phyloP scores from a whole-genome alignment of 2,329 filamentous ascomycete genomes.

The Metarhizium album region DNA sequence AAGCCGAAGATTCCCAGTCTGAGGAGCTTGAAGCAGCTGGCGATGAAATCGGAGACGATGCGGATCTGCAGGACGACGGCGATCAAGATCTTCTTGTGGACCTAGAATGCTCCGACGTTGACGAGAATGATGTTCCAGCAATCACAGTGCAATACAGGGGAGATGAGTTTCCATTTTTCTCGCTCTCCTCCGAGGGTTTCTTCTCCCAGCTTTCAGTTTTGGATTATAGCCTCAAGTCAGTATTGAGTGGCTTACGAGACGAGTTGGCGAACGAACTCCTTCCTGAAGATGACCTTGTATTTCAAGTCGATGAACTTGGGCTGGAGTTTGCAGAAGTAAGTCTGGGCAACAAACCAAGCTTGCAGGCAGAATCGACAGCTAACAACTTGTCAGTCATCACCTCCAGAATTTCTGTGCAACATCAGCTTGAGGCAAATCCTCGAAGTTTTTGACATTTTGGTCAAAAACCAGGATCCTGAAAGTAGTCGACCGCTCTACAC shows the following conservation, averaged over 20 bases:
- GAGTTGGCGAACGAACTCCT: slow-evolving; percentile 36
- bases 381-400: slow-evolving; percentile 20
- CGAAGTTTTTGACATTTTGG: slow-evolving; percentile 30
- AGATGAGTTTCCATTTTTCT: slow-evolving; percentile 32
- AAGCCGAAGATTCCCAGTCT: background rate
- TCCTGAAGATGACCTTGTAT: slow-evolving; percentile 36
- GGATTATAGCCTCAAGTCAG: slow-evolving; percentile 31
- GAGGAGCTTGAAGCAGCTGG: background rate
- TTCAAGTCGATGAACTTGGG: slow-evolving; percentile 40
- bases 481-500: slow-evolving; percentile 28
- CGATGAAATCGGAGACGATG: slow-evolving; percentile 1
- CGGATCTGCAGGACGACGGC: background rate
- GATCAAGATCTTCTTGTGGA: background rate
- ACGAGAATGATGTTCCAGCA: slow-evolving; percentile 18
- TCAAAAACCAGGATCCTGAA: slow-evolving; percentile 33
- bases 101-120: slow-evolving; percentile 4
- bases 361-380: background rate
- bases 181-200: slow-evolving; percentile 27
- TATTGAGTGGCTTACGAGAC: slow-evolving; percentile 33
- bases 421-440: slow-evolving; percentile 31
- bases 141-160: slow-evolving; percentile 34
- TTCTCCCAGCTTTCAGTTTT: slow-evolving; percentile 32
- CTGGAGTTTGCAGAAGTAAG: slow-evolving; percentile 42
- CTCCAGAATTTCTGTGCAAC: slow-evolving; percentile 22
- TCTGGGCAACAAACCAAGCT: background rate